Percentiles rank a stretch among this genome's conserved stretches.
phyloP scores from a whole-genome alignment of 768 basidiomycete species.

The Suillus tomentosus region DNA sequence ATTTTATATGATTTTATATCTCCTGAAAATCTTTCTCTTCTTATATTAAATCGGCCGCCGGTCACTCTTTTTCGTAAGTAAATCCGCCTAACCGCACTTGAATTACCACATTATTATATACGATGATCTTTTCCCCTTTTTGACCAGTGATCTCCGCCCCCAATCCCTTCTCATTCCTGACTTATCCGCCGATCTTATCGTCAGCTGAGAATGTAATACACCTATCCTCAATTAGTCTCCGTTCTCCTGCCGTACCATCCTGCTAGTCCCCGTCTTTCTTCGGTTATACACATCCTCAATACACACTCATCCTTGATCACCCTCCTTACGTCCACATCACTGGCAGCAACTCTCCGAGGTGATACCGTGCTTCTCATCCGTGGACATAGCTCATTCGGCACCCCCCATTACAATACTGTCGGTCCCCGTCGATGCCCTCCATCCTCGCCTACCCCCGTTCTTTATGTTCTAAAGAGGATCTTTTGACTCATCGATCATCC shows the following conservation, averaged over 20 bases:
- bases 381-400: conserved; percentile 28
- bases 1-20: background rate
- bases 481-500: background rate
- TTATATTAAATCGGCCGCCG: conserved; percentile 21
- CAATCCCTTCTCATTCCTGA: conserved; percentile 20
- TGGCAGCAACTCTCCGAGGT: conserved; percentile 12
- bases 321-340: too few relatives aligned
- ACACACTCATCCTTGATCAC: too few relatives aligned
- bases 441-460: background rate
- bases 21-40: conserved; percentile 22
- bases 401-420: too few relatives aligned
- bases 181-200: conserved; percentile 41
- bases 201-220: conserved; percentile 28
- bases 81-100: conserved; percentile 16
- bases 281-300: too few relatives aligned
- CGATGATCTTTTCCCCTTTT: conserved; percentile 35
- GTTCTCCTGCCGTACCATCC: background rate
- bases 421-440: background rate
- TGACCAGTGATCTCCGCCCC: conserved; percentile 16
- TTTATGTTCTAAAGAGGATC: background rate
- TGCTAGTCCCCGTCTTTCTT: too few relatives aligned
- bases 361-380: conserved; percentile 22
- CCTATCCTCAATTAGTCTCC: conserved; percentile 15
- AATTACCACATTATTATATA: conserved; percentile 23
- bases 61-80: conserved; percentile 17